Conservation (phyloP, 202 grass and related monocot species). For the Cymbopogon flexuosus region DNA sequence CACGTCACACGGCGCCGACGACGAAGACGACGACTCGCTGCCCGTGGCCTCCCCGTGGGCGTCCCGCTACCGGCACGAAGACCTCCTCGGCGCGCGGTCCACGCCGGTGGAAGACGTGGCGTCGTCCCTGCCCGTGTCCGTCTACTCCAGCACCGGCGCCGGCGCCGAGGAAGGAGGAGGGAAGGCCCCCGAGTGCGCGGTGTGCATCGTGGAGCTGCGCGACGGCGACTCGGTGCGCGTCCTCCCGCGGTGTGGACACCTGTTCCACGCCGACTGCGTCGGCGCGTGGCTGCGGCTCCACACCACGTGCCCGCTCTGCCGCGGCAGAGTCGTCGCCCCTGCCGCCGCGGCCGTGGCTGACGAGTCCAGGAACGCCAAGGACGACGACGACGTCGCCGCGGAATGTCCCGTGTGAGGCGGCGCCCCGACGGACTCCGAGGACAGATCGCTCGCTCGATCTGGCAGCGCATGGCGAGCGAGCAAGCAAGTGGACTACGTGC, state of each 20-base stretch:
- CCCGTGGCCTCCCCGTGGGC: constrained; percentile 34
- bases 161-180: neutral
- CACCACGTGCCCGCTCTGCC: constrained; percentile 72
- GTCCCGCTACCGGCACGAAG: neutral
- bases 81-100: neutral
- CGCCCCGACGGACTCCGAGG: neutral
- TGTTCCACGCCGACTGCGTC: constrained; percentile 67
- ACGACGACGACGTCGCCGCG: neutral
- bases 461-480: neutral
- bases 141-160: constrained; percentile 5
- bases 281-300: constrained; percentile 60
- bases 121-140: constrained; percentile 26
- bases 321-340: constrained; percentile 29
- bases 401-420: constrained; percentile 35
- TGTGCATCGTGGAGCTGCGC: constrained; percentile 57
- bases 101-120: neutral
- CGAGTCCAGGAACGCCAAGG: constrained; percentile 8
- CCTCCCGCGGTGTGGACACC: constrained; percentile 54
- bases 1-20: neutral
- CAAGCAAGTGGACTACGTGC: neutral
- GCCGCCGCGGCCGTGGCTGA: neutral
- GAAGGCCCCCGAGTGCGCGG: constrained; percentile 45
- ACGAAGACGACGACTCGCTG: neutral
- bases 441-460: neutral
- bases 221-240: constrained; percentile 46